Evolutionary conservation across 805 yeast genomes (phyloP).

Genomic region (Pichia insulana): DNA sequence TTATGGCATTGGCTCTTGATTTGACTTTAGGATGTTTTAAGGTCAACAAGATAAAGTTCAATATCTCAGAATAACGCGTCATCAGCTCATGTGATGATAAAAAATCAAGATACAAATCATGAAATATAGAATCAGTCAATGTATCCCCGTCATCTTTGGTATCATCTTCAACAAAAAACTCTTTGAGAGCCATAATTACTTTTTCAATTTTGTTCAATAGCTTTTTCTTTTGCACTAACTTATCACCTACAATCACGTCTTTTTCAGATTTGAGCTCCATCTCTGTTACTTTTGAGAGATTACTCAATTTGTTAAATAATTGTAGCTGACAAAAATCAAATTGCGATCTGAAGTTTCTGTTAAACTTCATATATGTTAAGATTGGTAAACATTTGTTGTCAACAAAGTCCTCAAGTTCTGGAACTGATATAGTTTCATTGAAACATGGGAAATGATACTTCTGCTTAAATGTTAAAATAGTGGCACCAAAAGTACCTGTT

Average conservation of each 20-base stretch:
- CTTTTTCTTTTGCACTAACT: not conserved
- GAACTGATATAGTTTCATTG: constrained; percentile 6
- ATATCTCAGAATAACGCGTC: constrained; percentile 42
- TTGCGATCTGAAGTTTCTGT: no score
- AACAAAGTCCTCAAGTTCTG: not conserved
- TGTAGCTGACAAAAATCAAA: no score
- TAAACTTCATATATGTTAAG: constrained; percentile 1
- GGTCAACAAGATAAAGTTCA: constrained; percentile 40
- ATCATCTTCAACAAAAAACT: not conserved
- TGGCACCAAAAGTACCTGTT: constrained; percentile 52
- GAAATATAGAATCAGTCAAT: not conserved
- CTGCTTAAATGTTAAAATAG: constrained; percentile 31
- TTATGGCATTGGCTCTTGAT: constrained; percentile 56
- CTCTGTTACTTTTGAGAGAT: not conserved
- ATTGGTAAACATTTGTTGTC: not conserved
- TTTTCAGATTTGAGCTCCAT: not conserved
- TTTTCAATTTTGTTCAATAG: not conserved
- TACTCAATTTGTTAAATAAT: not conserved
- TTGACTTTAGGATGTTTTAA: constrained; percentile 43
- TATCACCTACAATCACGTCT: not conserved
- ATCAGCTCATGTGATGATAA: constrained; percentile 27
- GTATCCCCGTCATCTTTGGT: not conserved
- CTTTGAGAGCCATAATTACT: not conserved
- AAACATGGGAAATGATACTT: constrained; percentile 4
- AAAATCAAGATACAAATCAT: constrained; percentile 17